A percentile compares a stretch with the other conserved stretches of the same genome.
Conservation (phyloP, 352 stramenopile species). For the Globisporangium echinulatum region DNA sequence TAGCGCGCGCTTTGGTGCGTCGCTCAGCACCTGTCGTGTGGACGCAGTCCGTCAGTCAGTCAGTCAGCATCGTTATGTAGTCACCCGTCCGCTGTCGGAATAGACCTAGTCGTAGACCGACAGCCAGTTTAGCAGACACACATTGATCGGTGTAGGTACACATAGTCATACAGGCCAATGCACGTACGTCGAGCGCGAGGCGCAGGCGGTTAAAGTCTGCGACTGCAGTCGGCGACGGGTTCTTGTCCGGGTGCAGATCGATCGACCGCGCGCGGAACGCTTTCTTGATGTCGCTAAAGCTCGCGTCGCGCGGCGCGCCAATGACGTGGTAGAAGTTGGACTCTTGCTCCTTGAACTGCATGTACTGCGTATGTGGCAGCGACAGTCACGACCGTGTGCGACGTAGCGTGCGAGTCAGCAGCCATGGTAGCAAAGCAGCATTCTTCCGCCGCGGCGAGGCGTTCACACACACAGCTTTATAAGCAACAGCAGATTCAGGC, state of each 20-base stretch:
- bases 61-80: too few species aligned
- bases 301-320: constrained; percentile 83
- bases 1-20: constrained; percentile 90
- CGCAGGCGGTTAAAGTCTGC: constrained; percentile 93
- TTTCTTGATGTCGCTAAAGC: constrained; percentile 93
- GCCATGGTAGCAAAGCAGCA: background rate
- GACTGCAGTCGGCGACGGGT: constrained; percentile 85
- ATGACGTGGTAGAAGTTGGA: constrained; percentile 95
- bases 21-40: constrained; percentile 42
- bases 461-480: background rate
- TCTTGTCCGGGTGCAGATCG: constrained; percentile 97
- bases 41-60: too few species aligned
- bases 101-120: background rate
- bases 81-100: too few species aligned
- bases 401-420: background rate
- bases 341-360: constrained; percentile 88
- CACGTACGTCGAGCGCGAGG: constrained; percentile 90
- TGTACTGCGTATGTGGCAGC: constrained; percentile 17
- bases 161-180: background rate
- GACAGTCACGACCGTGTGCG: background rate
- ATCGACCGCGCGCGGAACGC: constrained; percentile 94
- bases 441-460: too few species aligned
- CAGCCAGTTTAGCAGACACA: background rate
- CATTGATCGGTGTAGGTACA: background rate
- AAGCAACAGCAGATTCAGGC: background rate